A percentile compares a stretch with the other conserved stretches of the same genome.
Evolutionary conservation across 805 yeast genomes (phyloP).

Genomic region (Osmozyma mogii): DNA sequence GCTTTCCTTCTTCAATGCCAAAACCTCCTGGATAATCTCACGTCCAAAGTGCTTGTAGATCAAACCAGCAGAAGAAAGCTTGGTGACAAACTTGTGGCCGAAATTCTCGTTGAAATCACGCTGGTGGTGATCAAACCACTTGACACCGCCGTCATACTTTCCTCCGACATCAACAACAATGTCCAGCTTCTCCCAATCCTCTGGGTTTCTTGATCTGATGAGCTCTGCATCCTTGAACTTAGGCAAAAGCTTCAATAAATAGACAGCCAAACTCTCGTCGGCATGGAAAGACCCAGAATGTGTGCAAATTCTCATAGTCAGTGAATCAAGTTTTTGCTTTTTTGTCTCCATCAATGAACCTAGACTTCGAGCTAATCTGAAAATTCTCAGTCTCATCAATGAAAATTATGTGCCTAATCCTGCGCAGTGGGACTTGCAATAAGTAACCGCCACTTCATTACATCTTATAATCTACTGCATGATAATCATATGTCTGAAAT

Average conservation of each 20-base stretch:
- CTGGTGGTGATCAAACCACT: constrained; percentile 94
- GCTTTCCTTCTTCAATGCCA: constrained; percentile 30
- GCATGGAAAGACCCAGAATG: constrained; percentile 95
- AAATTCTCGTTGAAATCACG: constrained; percentile 80
- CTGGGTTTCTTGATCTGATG: constrained; percentile 77
- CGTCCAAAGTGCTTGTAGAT: constrained; percentile 82
- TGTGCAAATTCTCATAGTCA: constrained; percentile 64
- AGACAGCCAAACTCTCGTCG: constrained; percentile 92
- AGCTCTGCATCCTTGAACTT: constrained; percentile 57
- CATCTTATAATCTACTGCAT: no score
- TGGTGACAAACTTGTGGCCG: constrained; percentile 55
- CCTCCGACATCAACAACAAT: constrained; percentile 95
- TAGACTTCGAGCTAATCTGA: no score
- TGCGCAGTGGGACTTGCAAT: no score
- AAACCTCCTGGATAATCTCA: constrained; percentile 50
- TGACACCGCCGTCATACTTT: constrained; percentile 65
- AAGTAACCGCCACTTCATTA: no score
- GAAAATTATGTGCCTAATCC: no score
- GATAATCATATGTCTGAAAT: no score
- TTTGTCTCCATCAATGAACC: no score
- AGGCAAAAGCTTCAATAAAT: constrained; percentile 68
- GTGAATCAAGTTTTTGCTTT: constrained; percentile 12
- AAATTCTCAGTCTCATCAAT: no score
- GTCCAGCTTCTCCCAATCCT: constrained; percentile 77
- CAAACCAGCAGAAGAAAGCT: constrained; percentile 88